phyloP scores from a whole-genome alignment of 2,329 filamentous ascomycete species.

The Periglandula ipomoeae region DNA sequence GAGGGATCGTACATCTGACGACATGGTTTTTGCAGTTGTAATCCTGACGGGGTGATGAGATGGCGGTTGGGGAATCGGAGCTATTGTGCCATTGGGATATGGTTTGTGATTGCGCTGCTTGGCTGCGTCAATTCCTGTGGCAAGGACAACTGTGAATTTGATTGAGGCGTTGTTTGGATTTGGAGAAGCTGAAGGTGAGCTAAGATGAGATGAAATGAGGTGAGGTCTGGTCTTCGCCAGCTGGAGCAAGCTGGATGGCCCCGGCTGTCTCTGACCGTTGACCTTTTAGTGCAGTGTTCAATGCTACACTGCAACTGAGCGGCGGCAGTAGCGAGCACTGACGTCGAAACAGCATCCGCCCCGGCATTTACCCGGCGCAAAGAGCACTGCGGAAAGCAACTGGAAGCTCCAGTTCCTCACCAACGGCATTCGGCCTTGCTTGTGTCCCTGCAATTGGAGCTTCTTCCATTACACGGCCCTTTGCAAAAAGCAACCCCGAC shows the following conservation, averaged over 20 bases:
- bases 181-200: background rate
- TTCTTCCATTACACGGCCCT: background rate
- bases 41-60: background rate
- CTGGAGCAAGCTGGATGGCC: too few relatives aligned
- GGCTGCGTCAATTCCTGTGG: too few relatives aligned
- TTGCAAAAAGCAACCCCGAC: background rate
- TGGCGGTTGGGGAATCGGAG: background rate
- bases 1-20: constrained; percentile 64
- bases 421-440: too few relatives aligned
- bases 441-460: too few relatives aligned
- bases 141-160: background rate
- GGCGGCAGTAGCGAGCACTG: constrained; percentile 19
- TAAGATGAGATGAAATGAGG: background rate
- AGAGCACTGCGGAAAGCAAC: background rate
- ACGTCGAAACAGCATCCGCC: background rate
- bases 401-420: too few relatives aligned
- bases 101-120: background rate
- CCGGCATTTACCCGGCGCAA: constrained; percentile 14
- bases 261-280: too few relatives aligned
- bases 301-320: too few relatives aligned
- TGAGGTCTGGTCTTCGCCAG: background rate
- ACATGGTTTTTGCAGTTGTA: constrained; percentile 45
- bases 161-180: background rate
- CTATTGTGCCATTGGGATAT: background rate
- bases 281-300: too few relatives aligned